These are phyloP conservation scores for Paragyromitra xinjiangensis DNA, from an alignment of 495 filamentous ascomycete species.

Conservation along the genomic window DNA sequence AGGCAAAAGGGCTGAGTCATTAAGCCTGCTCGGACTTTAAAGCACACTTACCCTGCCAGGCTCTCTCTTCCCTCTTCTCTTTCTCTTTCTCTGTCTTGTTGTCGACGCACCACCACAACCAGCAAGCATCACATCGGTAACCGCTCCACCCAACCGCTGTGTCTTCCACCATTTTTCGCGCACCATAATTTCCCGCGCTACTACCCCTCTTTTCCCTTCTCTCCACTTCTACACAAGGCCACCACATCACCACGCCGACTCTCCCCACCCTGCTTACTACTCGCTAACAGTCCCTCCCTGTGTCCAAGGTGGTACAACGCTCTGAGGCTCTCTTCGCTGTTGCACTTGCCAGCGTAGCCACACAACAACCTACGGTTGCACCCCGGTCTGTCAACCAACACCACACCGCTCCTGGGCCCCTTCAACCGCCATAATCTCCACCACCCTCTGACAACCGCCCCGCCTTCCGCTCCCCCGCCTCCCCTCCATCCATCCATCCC, in stretches of 20 bases:
- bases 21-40: constrained; percentile 49
- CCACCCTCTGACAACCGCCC: constrained; percentile 27
- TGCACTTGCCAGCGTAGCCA: constrained; percentile 47
- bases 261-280: constrained; percentile 50
- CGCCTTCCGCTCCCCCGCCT: constrained; percentile 24
- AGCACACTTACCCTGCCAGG: constrained; percentile 56
- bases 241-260: constrained; percentile 46
- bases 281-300: constrained; percentile 35
- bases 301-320: constrained; percentile 42
- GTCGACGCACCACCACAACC: constrained; percentile 54
- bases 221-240: constrained; percentile 53
- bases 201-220: constrained; percentile 56
- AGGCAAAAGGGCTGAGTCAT: constrained; percentile 48
- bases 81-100: constrained; percentile 60
- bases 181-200: constrained; percentile 34
- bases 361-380: constrained; percentile 36
- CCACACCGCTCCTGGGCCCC: constrained; percentile 12
- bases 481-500: constrained; percentile 15
- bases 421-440: constrained; percentile 22
- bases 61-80: constrained; percentile 60
- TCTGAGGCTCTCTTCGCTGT: constrained; percentile 54
- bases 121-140: constrained; percentile 57
- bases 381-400: constrained; percentile 24
- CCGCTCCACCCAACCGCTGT: constrained; percentile 55
- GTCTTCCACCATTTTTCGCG: constrained; percentile 33